Conservation (phyloP, 148 eudicot species). For the Amaranthus cruentus region DNA sequence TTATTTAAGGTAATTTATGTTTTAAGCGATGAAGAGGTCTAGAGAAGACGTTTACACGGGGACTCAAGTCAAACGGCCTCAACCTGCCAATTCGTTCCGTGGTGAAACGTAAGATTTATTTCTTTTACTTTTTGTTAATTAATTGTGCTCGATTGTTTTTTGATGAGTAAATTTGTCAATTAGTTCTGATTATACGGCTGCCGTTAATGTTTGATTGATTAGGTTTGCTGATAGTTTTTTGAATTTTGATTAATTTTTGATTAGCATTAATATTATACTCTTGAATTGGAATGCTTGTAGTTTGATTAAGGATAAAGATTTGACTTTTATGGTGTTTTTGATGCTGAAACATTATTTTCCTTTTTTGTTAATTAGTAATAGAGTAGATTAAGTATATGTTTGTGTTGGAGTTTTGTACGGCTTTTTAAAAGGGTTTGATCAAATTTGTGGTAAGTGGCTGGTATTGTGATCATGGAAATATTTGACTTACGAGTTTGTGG, state of each 20-base stretch:
- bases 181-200: background rate
- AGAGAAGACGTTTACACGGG: conserved; percentile 44
- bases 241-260: background rate
- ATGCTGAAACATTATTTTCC: background rate
- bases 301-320: conserved; percentile 12
- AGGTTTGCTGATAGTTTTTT: background rate
- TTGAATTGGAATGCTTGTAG: background rate
- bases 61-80: conserved; percentile 62
- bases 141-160: background rate
- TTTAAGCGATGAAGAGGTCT: conserved; percentile 58
- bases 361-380: background rate
- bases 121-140: background rate
- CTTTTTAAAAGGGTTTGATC: background rate
- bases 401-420: too few species aligned
- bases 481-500: conserved; percentile 6
- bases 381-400: background rate
- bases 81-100: conserved; percentile 43
- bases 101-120: conserved; percentile 49
- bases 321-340: conserved; percentile 15
- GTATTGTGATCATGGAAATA: background rate
- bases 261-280: conserved; percentile 3
- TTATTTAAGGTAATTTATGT: too few species aligned
- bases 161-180: background rate
- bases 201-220: background rate
- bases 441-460: background rate